phyloP scores from a whole-genome alignment of 306 rosid genomes.

The Hippophae tibetana region DNA sequence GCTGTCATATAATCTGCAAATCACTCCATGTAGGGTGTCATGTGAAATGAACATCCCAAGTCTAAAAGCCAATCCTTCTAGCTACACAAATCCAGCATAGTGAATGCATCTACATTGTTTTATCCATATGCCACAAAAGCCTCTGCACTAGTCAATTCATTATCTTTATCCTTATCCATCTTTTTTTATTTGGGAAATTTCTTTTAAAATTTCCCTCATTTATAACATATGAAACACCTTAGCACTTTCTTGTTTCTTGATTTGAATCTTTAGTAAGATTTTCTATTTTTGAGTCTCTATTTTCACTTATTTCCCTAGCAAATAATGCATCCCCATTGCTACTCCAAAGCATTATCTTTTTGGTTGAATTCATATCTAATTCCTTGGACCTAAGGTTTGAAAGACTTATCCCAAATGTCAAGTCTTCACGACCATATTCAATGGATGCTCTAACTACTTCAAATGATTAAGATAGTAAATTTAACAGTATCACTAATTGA shows the following conservation, averaged over 20 bases:
- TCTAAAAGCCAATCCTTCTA: background rate
- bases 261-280: no score
- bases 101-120: background rate
- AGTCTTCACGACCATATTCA: background rate
- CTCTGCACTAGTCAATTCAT: background rate
- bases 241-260: background rate
- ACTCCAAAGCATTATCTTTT: background rate
- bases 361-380: background rate
- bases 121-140: background rate
- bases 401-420: background rate
- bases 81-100: background rate
- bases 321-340: background rate
- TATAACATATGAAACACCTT: background rate
- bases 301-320: background rate
- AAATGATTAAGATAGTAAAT: background rate
- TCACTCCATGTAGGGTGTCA: background rate
- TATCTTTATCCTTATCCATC: background rate
- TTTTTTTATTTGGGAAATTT: background rate
- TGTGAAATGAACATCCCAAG: background rate
- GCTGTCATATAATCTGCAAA: background rate
- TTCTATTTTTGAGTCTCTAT: background rate
- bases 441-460: background rate
- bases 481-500: background rate
- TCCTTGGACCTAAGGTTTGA: background rate
- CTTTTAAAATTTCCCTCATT: background rate